Percentiles rank a stretch among this genome's conserved stretches.
Evolutionary conservation across 2,329 filamentous ascomycete genomes (phyloP).

Genomic region (Aspergillus caelatus): DNA sequence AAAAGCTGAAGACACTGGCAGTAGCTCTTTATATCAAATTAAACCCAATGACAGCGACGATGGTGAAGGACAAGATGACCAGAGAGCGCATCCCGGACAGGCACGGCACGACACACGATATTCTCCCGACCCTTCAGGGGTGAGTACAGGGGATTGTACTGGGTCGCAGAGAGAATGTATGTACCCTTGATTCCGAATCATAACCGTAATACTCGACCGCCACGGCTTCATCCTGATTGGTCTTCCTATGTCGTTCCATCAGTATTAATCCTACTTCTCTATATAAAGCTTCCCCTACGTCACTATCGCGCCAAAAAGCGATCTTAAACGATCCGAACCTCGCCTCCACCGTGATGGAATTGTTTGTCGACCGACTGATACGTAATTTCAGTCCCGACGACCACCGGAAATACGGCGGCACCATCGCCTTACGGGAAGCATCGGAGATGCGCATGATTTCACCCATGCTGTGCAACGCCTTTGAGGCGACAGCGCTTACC

Average conservation of each 20-base stretch:
- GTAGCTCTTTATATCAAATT: conserved; percentile 2
- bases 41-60: conserved; percentile 3
- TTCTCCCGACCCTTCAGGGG: neutral
- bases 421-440: conserved; percentile 27
- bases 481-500: conserved; percentile 27
- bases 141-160: neutral
- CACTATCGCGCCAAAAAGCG: conserved; percentile 14
- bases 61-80: conserved; percentile 1
- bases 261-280: conserved; percentile 4
- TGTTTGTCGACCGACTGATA: conserved; percentile 28
- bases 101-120: neutral
- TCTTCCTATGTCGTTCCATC: neutral
- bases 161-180: conserved; percentile 3
- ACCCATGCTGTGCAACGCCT: conserved; percentile 26
- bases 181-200: neutral
- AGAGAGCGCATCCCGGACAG: neutral
- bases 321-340: conserved; percentile 19
- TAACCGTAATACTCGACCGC: neutral
- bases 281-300: conserved; percentile 4
- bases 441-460: conserved; percentile 28
- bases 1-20: conserved; percentile 17
- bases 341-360: conserved; percentile 24
- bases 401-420: conserved; percentile 18
- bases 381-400: conserved; percentile 26
- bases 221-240: neutral